phyloP scores from a whole-genome alignment of 2,329 filamentous ascomycete species.

The Alternaria conjuncta region DNA sequence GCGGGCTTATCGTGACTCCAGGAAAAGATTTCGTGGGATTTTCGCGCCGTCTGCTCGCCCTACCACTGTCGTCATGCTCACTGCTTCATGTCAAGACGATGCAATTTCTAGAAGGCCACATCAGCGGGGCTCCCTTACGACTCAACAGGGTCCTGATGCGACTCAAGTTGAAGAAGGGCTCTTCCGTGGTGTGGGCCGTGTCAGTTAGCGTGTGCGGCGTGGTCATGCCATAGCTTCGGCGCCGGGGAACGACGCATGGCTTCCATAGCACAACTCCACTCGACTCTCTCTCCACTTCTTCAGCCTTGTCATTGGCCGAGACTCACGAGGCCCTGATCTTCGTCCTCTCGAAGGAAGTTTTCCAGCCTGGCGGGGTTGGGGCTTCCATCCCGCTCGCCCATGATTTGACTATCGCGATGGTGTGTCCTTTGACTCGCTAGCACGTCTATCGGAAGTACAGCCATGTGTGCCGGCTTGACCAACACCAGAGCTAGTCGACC shows the following conservation, averaged over 20 bases:
- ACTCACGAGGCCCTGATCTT: slow-evolving; percentile 45
- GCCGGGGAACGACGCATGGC: slow-evolving; percentile 48
- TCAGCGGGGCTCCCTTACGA: slow-evolving; percentile 33
- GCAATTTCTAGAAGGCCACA: slow-evolving; percentile 44
- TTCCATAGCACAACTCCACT: slow-evolving; percentile 43
- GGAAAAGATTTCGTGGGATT: slow-evolving; percentile 20
- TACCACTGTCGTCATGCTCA: slow-evolving; percentile 10
- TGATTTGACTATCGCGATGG: slow-evolving; percentile 18
- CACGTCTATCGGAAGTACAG: slow-evolving; percentile 10
- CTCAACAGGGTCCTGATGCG: slow-evolving; percentile 35
- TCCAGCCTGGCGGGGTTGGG: slow-evolving; percentile 37
- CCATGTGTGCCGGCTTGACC: slow-evolving; percentile 16
- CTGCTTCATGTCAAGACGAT: slow-evolving; percentile 15
- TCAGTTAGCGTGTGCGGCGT: slow-evolving; percentile 27
- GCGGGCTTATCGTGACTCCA: slow-evolving; percentile 25
- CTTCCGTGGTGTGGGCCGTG: slow-evolving; percentile 30
- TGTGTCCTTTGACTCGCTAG: slow-evolving; percentile 27
- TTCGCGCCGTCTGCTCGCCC: neutral
- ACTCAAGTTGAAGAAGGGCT: slow-evolving; percentile 37
- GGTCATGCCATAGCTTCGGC: slow-evolving; percentile 39
- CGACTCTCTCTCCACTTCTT: slow-evolving; percentile 36
- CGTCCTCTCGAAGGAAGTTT: slow-evolving; percentile 33
- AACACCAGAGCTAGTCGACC: slow-evolving; percentile 7
- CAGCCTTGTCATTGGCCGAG: slow-evolving; percentile 45
- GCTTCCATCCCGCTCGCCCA: slow-evolving; percentile 24